These are phyloP conservation scores for Eleusine indica DNA, from an alignment of 176 grass and related monocot genomes.

Conservation along the genomic window DNA sequence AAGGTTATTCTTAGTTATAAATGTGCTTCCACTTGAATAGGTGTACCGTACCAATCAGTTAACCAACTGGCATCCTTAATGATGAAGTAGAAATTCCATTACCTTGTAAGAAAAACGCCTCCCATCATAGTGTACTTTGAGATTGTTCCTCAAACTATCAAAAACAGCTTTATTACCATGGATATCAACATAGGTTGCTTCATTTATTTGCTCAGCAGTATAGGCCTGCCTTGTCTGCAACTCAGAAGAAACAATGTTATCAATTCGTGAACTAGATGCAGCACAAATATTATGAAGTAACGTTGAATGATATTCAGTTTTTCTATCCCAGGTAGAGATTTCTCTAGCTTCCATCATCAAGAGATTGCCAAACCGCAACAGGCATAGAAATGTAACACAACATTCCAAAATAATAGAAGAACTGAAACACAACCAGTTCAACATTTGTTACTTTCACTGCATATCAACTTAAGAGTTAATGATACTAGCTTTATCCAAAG, in stretches of 20 bases:
- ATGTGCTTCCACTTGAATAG: not conserved
- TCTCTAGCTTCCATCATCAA: conserved; percentile 5
- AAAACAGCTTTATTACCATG: conserved; percentile 70
- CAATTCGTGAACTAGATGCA: not conserved
- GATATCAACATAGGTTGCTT: conserved; percentile 87
- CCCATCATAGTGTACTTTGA: conserved; percentile 81
- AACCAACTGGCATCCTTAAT: not conserved
- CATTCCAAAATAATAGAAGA: not conserved
- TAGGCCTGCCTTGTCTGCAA: conserved; percentile 80
- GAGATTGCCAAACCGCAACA: not conserved
- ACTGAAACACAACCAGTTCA: not conserved
- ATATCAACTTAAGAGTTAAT: not conserved
- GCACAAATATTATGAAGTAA: not conserved
- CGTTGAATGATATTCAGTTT: not conserved
- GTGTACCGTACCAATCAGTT: not conserved
- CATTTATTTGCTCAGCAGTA: conserved; percentile 86
- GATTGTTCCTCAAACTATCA: conserved; percentile 85
- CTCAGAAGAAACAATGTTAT: conserved; percentile 16
- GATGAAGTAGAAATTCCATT: conserved; percentile 26
- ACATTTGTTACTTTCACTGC: not conserved
- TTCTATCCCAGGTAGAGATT: not conserved
- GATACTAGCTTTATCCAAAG: not conserved
- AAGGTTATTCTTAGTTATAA: not conserved
- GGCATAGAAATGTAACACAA: not conserved
- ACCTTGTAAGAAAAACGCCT: conserved; percentile 93